Conservation (phyloP, 495 filamentous ascomycete genomes). For the Penicillium chermesinum region DNA sequence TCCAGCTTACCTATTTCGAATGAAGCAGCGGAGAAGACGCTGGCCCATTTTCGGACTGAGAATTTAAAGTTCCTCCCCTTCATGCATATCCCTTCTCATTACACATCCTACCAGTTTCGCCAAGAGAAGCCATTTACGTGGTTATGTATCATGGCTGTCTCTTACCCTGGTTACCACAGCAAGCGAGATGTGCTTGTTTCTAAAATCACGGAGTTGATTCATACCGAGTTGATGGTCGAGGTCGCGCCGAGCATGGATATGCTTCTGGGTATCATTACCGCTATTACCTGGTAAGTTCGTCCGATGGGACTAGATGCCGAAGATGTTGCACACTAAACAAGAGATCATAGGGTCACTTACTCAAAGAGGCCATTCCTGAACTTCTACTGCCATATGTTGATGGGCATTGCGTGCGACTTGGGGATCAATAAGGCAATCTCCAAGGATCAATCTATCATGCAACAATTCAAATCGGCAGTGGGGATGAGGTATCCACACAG, state of each 20-base stretch:
- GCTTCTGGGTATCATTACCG: conserved; percentile 48
- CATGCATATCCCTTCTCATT: conserved; percentile 35
- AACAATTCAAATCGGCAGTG: conserved; percentile 21
- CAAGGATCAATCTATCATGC: conserved; percentile 21
- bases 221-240: conserved; percentile 45
- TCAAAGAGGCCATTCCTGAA: conserved; percentile 25
- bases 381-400: conserved; percentile 44
- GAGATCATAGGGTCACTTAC: conserved; percentile 12
- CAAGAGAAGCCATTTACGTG: conserved; percentile 48
- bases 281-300: conserved; percentile 42
- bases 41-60: conserved; percentile 37
- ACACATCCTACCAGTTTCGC: conserved; percentile 43
- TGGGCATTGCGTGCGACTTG: conserved; percentile 49
- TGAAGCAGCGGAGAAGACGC: conserved; percentile 34
- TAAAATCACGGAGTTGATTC: conserved; percentile 37
- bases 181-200: conserved; percentile 32
- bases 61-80: conserved; percentile 43
- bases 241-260: conserved; percentile 49
- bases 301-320: neutral
- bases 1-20: conserved; percentile 17
- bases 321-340: neutral
- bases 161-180: conserved; percentile 20
- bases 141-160: conserved; percentile 49
- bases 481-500: conserved; percentile 14
- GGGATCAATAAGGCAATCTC: conserved; percentile 46